phyloP scores from a whole-genome alignment of 2,329 filamentous ascomycete genomes.

The Aspergillus bombycis region DNA sequence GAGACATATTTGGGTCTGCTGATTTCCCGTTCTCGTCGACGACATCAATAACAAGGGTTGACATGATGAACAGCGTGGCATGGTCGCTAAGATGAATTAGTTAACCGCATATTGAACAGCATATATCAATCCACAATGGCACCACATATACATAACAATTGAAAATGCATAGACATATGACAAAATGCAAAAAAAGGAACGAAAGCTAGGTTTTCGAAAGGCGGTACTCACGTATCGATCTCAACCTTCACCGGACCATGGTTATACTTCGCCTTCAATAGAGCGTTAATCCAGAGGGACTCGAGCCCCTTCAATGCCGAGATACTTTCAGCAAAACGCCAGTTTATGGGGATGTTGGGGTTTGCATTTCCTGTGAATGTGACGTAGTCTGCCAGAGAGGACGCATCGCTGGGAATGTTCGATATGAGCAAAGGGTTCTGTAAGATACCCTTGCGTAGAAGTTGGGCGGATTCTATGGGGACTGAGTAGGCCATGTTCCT shows the following conservation, averaged over 20 bases:
- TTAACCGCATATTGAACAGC: background rate
- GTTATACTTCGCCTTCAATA: conserved; percentile 9
- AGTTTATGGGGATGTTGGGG: conserved; percentile 14
- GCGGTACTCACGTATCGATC: conserved; percentile 11
- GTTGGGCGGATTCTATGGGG: background rate
- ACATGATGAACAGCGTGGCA: conserved; percentile 14
- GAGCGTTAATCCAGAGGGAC: conserved; percentile 3
- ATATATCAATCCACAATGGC: background rate
- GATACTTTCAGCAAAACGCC: conserved; percentile 17
- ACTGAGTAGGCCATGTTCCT: background rate
- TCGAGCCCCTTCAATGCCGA: conserved; percentile 14
- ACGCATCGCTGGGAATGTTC: background rate
- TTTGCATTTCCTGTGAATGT: conserved; percentile 3
- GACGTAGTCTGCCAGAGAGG: background rate
- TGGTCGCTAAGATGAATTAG: conserved; percentile 3
- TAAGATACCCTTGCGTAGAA: background rate
- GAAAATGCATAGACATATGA: accelerated
- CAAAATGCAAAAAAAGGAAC: no score
- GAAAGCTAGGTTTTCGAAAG: background rate
- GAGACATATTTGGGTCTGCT: background rate
- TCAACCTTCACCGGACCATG: conserved; percentile 3
- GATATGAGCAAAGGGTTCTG: background rate
- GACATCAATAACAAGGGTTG: background rate
- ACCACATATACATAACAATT: background rate
- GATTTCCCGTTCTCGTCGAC: conserved; percentile 2